A percentile compares a stretch with the other conserved stretches of the same genome.
Evolutionary conservation across 441 rosid genomes (phyloP).

Genomic region (Viola pubescens): DNA sequence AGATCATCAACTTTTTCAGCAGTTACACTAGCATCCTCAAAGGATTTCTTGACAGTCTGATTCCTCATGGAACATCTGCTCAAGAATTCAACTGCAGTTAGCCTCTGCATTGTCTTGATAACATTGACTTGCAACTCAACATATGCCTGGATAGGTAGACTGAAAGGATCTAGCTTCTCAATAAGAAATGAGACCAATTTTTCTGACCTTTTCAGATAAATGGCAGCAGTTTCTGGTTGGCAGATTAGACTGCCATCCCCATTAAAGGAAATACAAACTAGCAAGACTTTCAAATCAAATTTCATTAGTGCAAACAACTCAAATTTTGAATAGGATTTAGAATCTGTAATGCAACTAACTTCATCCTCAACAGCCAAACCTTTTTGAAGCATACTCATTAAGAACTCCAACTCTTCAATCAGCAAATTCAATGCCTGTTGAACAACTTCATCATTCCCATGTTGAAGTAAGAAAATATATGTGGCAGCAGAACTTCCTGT

Average conservation of each 20-base stretch:
- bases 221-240: constrained; percentile 48
- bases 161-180: constrained; percentile 76
- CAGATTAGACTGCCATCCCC: constrained; percentile 44
- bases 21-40: constrained; percentile 23
- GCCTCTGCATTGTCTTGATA: constrained; percentile 58
- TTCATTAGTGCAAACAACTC: constrained; percentile 71
- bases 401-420: constrained; percentile 55
- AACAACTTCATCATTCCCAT: constrained; percentile 73
- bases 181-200: constrained; percentile 51
- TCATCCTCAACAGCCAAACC: constrained; percentile 32
- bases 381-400: constrained; percentile 55
- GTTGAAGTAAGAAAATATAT: constrained; percentile 91
- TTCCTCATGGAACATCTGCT: constrained; percentile 43
- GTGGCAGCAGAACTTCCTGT: constrained; percentile 93
- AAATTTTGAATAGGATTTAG: constrained; percentile 44
- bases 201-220: constrained; percentile 71
- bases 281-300: constrained; percentile 87
- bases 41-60: constrained; percentile 26
- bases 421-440: constrained; percentile 55
- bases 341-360: constrained; percentile 24
- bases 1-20: constrained; percentile 28
- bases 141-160: constrained; percentile 38
- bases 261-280: constrained; percentile 55
- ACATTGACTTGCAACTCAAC: constrained; percentile 76
- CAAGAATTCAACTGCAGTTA: constrained; percentile 63